Evolutionary conservation across 2,329 filamentous ascomycete species (phyloP).

Genomic region (Microthyrium microscopicum): DNA sequence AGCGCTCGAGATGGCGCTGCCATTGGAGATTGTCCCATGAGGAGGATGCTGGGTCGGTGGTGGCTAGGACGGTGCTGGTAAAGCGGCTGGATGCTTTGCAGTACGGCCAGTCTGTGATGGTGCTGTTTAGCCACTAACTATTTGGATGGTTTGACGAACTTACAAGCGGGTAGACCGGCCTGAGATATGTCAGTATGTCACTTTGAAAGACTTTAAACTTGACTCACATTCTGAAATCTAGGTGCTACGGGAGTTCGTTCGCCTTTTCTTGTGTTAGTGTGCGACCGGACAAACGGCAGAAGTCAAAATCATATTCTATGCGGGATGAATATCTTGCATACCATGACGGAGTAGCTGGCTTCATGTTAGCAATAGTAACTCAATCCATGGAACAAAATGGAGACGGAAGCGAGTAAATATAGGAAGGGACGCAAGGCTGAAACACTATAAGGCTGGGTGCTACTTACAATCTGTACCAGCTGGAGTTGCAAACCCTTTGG

Average conservation of each 20-base stretch:
- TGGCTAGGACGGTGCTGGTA: conserved; percentile 40
- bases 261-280: conserved; percentile 22
- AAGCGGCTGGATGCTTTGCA: conserved; percentile 63
- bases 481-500: conserved; percentile 65
- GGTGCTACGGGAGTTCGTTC: conserved; percentile 71
- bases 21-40: conserved; percentile 44
- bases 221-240: conserved; percentile 68
- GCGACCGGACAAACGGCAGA: background rate
- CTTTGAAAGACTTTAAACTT: conserved; percentile 3
- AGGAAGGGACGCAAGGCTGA: background rate
- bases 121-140: conserved; percentile 8
- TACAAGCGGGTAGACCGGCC: conserved; percentile 34
- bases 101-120: conserved; percentile 61
- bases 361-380: background rate
- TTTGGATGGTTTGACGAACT: background rate
- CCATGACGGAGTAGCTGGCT: conserved; percentile 25
- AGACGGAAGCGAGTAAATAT: background rate
- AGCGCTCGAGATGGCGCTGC: conserved; percentile 65
- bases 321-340: conserved; percentile 11
- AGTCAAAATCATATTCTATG: too few species aligned
- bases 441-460: background rate
- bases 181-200: conserved; percentile 12
- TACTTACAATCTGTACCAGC: conserved; percentile 63
- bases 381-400: background rate
- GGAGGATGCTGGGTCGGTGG: conserved; percentile 30